Conservation (phyloP, 2,329 filamentous ascomycete genomes). For the Clonostachys solani region DNA sequence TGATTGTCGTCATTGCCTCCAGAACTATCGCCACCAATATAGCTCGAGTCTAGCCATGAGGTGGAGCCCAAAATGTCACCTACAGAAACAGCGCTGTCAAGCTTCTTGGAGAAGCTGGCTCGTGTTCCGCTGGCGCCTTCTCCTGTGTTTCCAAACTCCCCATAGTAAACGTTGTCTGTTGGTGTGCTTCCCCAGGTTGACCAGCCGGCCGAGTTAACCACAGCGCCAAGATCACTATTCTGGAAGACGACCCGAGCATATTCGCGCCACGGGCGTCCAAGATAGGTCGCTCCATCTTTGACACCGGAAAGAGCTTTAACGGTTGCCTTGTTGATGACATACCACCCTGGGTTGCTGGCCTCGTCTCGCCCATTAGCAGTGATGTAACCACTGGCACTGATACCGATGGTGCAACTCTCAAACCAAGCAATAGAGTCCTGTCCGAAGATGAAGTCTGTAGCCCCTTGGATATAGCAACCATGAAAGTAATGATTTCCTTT, state of each 20-base stretch:
- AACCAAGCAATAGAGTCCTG: conserved; percentile 37
- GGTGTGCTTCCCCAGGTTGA: conserved; percentile 43
- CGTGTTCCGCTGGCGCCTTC: conserved; percentile 47
- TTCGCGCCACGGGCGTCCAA: conserved; percentile 42
- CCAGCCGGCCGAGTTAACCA: conserved; percentile 60
- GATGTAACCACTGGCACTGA: conserved; percentile 5
- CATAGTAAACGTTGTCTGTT: conserved; percentile 49
- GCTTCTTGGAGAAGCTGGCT: conserved; percentile 33
- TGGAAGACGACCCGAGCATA: conserved; percentile 45
- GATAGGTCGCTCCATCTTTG: conserved; percentile 32
- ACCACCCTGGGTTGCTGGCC: conserved; percentile 28
- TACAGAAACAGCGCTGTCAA: conserved; percentile 26
- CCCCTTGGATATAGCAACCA: conserved; percentile 36
- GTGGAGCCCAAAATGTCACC: conserved; percentile 13
- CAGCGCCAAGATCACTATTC: conserved; percentile 40
- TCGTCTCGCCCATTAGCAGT: conserved; percentile 33
- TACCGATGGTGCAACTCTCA: conserved; percentile 14
- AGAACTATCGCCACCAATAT: conserved; percentile 1
- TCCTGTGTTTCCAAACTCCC: conserved; percentile 57
- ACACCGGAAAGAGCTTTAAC: conserved; percentile 34
- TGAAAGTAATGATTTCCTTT: conserved; percentile 42
- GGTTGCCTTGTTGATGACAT: conserved; percentile 39
- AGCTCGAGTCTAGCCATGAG: conserved; percentile 2
- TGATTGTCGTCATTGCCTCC: neutral
- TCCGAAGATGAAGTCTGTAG: conserved; percentile 46